phyloP scores from a whole-genome alignment of 345 rosid species.

The Acer campestre region DNA sequence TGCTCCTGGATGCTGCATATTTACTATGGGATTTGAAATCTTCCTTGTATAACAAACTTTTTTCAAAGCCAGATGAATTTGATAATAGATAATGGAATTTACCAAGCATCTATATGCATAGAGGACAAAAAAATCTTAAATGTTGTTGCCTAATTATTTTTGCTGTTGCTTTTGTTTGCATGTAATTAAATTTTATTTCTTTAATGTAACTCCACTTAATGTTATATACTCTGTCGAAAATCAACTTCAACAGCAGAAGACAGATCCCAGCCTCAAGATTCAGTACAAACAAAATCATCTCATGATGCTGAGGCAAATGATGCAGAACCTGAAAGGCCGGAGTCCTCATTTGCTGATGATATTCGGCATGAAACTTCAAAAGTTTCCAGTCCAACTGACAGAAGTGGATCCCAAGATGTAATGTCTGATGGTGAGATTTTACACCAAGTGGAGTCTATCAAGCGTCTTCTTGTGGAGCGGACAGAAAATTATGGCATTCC shows the following conservation, averaged over 20 bases:
- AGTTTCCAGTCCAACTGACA: conserved; percentile 23
- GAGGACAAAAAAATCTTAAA: no score
- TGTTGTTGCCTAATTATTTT: not conserved
- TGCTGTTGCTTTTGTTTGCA: not conserved
- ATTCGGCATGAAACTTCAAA: conserved; percentile 27
- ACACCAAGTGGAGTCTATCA: conserved; percentile 42
- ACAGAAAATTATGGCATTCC: conserved; percentile 71
- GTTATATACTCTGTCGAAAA: not conserved
- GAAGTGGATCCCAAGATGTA: conserved; percentile 30
- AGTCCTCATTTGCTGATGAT: conserved; percentile 36
- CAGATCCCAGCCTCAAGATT: conserved; percentile 44
- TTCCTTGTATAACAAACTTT: no score
- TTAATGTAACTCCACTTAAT: not conserved
- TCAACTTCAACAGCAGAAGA: conserved; percentile 56
- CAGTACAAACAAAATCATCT: conserved; percentile 38
- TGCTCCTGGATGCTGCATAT: no score
- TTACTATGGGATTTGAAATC: no score
- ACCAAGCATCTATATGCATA: not conserved
- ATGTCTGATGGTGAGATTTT: conserved; percentile 51
- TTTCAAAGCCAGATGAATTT: not conserved
- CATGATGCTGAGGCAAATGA: conserved; percentile 42
- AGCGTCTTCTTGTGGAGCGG: conserved; percentile 50
- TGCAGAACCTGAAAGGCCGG: conserved; percentile 35
- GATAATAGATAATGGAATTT: not conserved
- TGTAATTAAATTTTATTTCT: not conserved